Percentiles rank a stretch among this genome's conserved stretches.
phyloP scores from a whole-genome alignment of 192 early-diverging fungal genomes.

The Mortierella alpina region DNA sequence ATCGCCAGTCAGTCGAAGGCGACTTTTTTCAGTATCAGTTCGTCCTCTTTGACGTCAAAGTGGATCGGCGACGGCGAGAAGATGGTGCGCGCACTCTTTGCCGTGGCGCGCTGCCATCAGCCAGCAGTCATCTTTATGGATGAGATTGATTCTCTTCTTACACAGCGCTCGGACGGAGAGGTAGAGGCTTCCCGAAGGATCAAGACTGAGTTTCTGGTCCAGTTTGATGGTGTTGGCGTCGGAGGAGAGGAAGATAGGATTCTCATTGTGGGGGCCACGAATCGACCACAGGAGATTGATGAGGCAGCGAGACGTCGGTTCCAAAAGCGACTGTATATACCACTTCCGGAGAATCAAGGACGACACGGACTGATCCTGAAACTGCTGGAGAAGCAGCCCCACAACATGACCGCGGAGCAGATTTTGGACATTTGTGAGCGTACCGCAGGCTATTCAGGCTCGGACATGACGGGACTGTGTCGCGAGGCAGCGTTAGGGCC shows the following conservation, averaged over 20 bases:
- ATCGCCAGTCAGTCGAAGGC: slow-evolving; percentile 88
- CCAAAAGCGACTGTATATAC: slow-evolving; percentile 82
- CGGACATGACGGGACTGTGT: slow-evolving; percentile 89
- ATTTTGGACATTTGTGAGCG: slow-evolving; percentile 68
- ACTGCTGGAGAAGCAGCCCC: slow-evolving; percentile 66
- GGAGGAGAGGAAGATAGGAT: slow-evolving; percentile 80
- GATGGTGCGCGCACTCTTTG: slow-evolving; percentile 92
- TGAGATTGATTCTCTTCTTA: slow-evolving; percentile 93
- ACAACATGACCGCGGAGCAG: slow-evolving; percentile 68
- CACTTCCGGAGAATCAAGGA: slow-evolving; percentile 81
- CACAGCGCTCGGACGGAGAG: slow-evolving; percentile 90
- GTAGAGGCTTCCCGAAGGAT: slow-evolving; percentile 87
- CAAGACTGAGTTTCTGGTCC: slow-evolving; percentile 94
- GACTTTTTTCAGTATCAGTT: slow-evolving; percentile 92
- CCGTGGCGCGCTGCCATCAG: slow-evolving; percentile 87
- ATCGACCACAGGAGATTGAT: slow-evolving; percentile 89
- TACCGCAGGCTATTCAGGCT: slow-evolving; percentile 86
- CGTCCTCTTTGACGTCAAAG: slow-evolving; percentile 92
- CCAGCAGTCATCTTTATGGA: slow-evolving; percentile 94
- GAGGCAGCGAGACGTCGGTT: slow-evolving; percentile 87
- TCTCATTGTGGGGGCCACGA: slow-evolving; percentile 77
- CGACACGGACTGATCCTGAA: slow-evolving; percentile 72
- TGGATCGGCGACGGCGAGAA: slow-evolving; percentile 97
- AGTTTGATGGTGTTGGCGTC: slow-evolving; percentile 85
- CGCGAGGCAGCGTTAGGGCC: slow-evolving; percentile 77